Evolutionary conservation across 2,329 filamentous ascomycete species (phyloP).

Genomic region (Beauveria pseudobassiana): DNA sequence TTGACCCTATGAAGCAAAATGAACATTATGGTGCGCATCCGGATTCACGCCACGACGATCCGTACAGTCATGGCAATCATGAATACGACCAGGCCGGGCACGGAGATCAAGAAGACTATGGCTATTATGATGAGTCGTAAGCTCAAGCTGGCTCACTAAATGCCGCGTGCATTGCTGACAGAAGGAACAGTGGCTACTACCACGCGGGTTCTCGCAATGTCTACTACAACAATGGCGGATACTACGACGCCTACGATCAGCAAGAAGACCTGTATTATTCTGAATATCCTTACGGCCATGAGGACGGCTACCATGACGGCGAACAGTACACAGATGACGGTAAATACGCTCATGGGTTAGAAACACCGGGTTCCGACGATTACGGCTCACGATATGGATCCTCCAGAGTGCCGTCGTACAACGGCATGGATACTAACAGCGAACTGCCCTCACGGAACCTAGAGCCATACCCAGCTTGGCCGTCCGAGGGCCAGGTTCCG

Average conservation of each 20-base stretch:
- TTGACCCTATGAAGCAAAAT: no score
- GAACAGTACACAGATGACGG: constrained; percentile 42
- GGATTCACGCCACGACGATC: no score
- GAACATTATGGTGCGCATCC: no score
- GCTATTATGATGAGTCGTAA: constrained; percentile 92
- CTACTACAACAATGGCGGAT: constrained; percentile 79
- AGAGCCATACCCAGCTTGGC: constrained; percentile 97
- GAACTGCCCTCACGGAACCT: constrained; percentile 44
- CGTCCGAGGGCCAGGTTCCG: constrained; percentile 81
- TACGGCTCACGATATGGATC: constrained; percentile 24
- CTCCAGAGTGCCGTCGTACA: no score
- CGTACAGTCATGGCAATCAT: no score
- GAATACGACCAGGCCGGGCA: no score
- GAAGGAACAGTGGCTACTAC: constrained; percentile 67
- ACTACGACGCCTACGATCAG: constrained; percentile 78
- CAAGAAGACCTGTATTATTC: no score
- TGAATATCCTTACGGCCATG: not conserved
- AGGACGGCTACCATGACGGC: constrained; percentile 19
- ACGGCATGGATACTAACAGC: no score
- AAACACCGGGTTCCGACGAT: constrained; percentile 21
- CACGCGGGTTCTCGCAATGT: constrained; percentile 74
- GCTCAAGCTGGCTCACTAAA: constrained; percentile 20
- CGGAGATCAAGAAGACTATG: constrained; percentile 23
- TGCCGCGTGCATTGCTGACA: constrained; percentile 15
- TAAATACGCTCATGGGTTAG: not conserved